phyloP scores from a whole-genome alignment of 129 eudicot genomes.

The Escallonia herrerae region DNA sequence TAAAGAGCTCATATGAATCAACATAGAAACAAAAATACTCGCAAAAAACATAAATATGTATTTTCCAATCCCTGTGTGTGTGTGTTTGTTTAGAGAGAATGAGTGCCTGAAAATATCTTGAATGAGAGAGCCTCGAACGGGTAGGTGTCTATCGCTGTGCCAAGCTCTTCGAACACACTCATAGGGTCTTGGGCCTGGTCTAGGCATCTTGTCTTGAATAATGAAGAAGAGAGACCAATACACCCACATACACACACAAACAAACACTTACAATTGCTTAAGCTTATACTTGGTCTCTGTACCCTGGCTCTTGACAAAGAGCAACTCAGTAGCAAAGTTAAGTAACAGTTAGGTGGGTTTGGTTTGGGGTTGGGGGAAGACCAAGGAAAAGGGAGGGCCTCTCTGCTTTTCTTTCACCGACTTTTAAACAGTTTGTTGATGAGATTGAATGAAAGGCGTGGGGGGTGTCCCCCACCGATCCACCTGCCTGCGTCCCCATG shows the following conservation, averaged over 20 bases:
- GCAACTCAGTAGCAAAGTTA: not conserved
- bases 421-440: not conserved
- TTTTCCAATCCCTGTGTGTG: no score
- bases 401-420: not conserved
- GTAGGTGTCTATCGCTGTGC: constrained; percentile 75
- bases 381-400: not conserved
- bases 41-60: no score
- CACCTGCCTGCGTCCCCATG: constrained; percentile 77
- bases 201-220: not conserved
- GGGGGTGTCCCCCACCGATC: constrained; percentile 64
- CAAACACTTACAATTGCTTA: no score
- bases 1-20: constrained; percentile 6
- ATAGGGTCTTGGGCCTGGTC: not conserved
- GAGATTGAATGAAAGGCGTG: constrained; percentile 14
- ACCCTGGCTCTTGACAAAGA: not conserved
- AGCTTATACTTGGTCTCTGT: no score
- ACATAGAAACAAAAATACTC: not conserved
- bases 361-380: no score
- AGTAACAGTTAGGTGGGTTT: no score
- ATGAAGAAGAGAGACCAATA: not conserved
- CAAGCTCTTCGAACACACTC: not conserved
- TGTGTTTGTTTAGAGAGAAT: no score
- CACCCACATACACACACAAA: not conserved
- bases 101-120: constrained; percentile 76
- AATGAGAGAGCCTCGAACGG: constrained; percentile 93